Evolutionary conservation across 495 filamentous ascomycete genomes (phyloP).

Genomic region (Glonium stellatum): DNA sequence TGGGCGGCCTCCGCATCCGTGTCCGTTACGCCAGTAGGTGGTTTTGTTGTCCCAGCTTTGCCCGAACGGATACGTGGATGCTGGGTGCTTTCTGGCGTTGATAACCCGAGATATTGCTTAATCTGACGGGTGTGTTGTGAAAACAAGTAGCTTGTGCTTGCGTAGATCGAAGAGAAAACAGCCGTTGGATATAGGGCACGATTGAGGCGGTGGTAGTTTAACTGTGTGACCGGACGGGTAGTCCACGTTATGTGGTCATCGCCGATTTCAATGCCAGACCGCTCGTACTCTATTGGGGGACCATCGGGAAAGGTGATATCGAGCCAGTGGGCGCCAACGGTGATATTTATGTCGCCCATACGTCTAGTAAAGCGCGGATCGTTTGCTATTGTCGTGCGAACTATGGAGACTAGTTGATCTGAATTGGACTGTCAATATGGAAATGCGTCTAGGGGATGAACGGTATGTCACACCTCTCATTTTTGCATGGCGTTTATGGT

Average conservation of each 20-base stretch:
- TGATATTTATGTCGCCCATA: constrained; percentile 45
- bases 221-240: constrained; percentile 40
- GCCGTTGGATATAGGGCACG: constrained; percentile 41
- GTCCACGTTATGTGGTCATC: constrained; percentile 47
- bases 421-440: not conserved
- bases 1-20: not conserved
- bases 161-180: constrained; percentile 36
- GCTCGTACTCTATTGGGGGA: constrained; percentile 54
- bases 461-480: constrained; percentile 44
- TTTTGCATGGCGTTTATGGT: constrained; percentile 41
- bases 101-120: constrained; percentile 9
- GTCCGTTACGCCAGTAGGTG: not conserved
- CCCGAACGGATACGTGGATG: not conserved
- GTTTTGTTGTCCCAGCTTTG: not conserved
- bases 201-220: constrained; percentile 37
- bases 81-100: not conserved
- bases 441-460: not conserved
- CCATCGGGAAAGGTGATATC: constrained; percentile 53
- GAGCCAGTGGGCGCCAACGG: constrained; percentile 49
- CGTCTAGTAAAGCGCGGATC: constrained; percentile 30
- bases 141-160: constrained; percentile 29
- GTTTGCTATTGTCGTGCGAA: constrained; percentile 26
- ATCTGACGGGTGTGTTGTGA: constrained; percentile 1
- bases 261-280: constrained; percentile 52
- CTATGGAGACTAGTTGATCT: constrained; percentile 49